Evolutionary conservation across 257 asterid species (phyloP).

Genomic region (Gynochthodes officinalis): DNA sequence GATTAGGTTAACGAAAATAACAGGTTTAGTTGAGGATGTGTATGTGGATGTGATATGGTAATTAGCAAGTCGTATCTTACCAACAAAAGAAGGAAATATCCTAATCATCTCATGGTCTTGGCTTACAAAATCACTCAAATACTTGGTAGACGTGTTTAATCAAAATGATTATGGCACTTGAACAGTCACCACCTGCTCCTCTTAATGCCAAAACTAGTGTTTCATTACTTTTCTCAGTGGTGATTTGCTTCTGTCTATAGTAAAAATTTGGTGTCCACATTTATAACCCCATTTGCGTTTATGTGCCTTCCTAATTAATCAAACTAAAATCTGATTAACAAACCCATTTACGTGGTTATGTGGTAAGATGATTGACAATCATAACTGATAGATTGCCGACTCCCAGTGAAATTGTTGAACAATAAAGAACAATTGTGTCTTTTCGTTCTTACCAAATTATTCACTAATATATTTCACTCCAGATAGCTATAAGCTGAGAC

Average conservation of each 20-base stretch:
- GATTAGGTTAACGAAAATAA: constrained; percentile 70
- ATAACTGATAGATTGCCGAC: too few species aligned
- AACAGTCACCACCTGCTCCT: not conserved
- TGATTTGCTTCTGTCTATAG: not conserved
- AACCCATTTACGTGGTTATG: too few species aligned
- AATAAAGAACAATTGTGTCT: too few species aligned
- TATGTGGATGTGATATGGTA: constrained; percentile 25
- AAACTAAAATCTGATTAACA: too few species aligned
- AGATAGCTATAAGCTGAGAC: too few species aligned
- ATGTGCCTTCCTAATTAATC: too few species aligned
- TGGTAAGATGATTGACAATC: too few species aligned
- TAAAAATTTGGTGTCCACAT: too few species aligned
- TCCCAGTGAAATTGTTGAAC: too few species aligned
- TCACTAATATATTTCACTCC: too few species aligned
- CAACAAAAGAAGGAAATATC: not conserved
- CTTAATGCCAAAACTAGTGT: not conserved
- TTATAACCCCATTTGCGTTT: too few species aligned
- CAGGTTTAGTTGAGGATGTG: constrained; percentile 39
- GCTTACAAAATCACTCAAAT: not conserved
- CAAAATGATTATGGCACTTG: not conserved
- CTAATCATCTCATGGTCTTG: not conserved
- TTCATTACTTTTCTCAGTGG: not conserved
- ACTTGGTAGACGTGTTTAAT: not conserved
- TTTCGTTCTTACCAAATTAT: too few species aligned
- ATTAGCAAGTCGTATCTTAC: constrained; percentile 34